Evolutionary conservation across 495 filamentous ascomycete genomes (phyloP), one percentile per base, ranked within the genome.

Genomic region (Talaromyces adpressus): DNA sequence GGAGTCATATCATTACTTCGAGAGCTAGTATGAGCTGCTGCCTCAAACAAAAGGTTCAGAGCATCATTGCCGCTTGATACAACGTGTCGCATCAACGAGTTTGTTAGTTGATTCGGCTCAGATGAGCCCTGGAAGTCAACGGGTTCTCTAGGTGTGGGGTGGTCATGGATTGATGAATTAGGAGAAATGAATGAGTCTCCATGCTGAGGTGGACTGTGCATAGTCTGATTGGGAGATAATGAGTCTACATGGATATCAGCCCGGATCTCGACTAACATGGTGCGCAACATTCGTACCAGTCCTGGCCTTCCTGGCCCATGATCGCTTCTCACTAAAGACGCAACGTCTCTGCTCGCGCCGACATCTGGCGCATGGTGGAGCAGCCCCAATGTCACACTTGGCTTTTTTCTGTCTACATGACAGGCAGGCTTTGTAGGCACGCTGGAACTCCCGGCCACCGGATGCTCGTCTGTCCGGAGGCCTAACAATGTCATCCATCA

Each of bases 351-450:
- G 80, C 72, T 98, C 94, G 60, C 94, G 85, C 22, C 91, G 86
- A 76, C 94, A 98, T 68, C 94, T 85, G 57, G 91, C 90, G 71
- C 94, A 98, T 2, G 94, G 94, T 60, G 94, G 94, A 62, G 93
- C 91, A 73, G 91, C 70, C 4, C 75, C 73, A 30, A 81, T 64
- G 23, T 81, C 77, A 64, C 78, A 81, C 67, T 79, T 81, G 27
- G 78, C 77, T 71, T 81, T 81, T 57, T 77, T 75, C 65, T 78
- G 75, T 58, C 78, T 76, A 63, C 78, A 81, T 53, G 78, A 72
- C 23, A 79, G 71, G 63, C 78, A 81, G 18, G 78, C 78, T 66
- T 81, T 81, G 77, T 81, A 81, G 36, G 78, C 78, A 59, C 78
- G 78, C 67, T 81, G 76, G 65, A 79, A 81, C 18, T 73, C 71